Conservation (phyloP, 441 rosid genomes). For the Eruca vesicaria region DNA sequence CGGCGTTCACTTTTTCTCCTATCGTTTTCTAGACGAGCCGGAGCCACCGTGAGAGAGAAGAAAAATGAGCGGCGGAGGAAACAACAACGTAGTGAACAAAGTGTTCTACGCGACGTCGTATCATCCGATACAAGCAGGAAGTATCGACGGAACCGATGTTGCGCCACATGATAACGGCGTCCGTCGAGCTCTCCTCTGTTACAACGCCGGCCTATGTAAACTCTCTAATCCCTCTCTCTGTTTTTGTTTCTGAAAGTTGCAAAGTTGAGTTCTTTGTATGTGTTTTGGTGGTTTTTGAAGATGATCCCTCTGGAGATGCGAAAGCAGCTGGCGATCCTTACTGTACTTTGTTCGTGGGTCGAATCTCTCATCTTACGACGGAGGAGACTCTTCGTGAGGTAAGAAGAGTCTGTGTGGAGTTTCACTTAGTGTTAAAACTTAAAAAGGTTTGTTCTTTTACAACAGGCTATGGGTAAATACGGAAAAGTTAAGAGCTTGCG, state of each 20-base stretch:
- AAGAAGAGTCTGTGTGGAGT: not conserved
- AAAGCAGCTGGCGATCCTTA: conserved; percentile 77
- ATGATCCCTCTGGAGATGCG: conserved; percentile 84
- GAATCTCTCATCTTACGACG: conserved; percentile 71
- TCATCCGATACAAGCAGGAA: conserved; percentile 92
- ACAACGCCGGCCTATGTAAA: conserved; percentile 76
- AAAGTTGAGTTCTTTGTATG: not conserved
- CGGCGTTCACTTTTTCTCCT: not conserved
- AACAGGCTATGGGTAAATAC: conserved; percentile 78
- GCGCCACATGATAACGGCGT: conserved; percentile 77
- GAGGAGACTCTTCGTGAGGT: conserved; percentile 70
- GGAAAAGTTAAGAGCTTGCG: conserved; percentile 78
- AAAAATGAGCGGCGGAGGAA: conserved; percentile 34
- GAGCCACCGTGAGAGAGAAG: conserved; percentile 19
- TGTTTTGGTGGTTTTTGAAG: conserved; percentile 45
- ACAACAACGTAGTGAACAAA: conserved; percentile 44
- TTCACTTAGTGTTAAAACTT: not conserved
- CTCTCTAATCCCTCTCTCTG: not conserved
- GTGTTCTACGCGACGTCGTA: conserved; percentile 80
- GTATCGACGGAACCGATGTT: conserved; percentile 91
- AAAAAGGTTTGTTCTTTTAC: not conserved
- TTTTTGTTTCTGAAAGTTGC: not conserved
- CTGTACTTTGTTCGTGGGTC: conserved; percentile 77
- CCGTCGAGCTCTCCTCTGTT: conserved; percentile 85
- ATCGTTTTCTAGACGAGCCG: not conserved